phyloP scores from a whole-genome alignment of 2,329 filamentous ascomycete species.

The Fusarium veterinarium region DNA sequence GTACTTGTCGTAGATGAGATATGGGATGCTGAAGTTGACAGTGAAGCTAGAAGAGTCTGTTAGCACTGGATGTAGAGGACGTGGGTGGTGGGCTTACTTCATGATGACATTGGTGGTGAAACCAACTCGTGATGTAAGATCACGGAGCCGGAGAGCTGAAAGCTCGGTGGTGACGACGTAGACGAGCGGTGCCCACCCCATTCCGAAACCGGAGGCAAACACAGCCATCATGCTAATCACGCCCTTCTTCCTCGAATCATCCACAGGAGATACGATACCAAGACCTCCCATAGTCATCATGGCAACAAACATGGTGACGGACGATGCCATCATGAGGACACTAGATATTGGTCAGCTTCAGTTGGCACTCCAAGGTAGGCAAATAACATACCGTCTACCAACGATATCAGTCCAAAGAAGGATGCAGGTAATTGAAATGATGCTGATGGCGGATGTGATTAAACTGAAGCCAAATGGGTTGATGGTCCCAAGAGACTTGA shows the following conservation, averaged over 20 bases:
- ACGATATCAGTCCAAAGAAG: constrained; percentile 12
- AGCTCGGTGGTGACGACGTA: constrained; percentile 40
- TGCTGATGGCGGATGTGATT: constrained; percentile 38
- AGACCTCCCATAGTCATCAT: constrained; percentile 44
- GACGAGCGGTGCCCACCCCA: constrained; percentile 21
- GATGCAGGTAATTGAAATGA: not conserved
- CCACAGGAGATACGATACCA: constrained; percentile 25
- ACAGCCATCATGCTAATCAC: constrained; percentile 43
- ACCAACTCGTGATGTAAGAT: constrained; percentile 19
- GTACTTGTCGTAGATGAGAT: constrained; percentile 35
- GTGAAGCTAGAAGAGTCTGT: not conserved
- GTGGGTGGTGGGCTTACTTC: not conserved
- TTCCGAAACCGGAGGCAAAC: constrained; percentile 27
- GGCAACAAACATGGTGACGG: constrained; percentile 31
- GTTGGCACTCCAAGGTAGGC: accelerated
- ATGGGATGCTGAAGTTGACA: constrained; percentile 38
- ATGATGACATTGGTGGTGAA: constrained; percentile 33
- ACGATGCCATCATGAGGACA: constrained; percentile 24
- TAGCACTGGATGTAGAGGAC: accelerated
- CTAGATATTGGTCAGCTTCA: not conserved
- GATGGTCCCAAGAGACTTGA: constrained; percentile 37
- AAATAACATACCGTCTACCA: constrained; percentile 20
- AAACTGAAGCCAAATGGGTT: constrained; percentile 45
- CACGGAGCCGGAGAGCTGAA: constrained; percentile 28
- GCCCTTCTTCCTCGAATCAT: constrained; percentile 33